Percentiles rank a stretch among this genome's conserved stretches.
These are phyloP conservation scores for Suhomyces canberraensis DNA, from an alignment of 805 yeast genomes.

Conservation along the genomic window DNA sequence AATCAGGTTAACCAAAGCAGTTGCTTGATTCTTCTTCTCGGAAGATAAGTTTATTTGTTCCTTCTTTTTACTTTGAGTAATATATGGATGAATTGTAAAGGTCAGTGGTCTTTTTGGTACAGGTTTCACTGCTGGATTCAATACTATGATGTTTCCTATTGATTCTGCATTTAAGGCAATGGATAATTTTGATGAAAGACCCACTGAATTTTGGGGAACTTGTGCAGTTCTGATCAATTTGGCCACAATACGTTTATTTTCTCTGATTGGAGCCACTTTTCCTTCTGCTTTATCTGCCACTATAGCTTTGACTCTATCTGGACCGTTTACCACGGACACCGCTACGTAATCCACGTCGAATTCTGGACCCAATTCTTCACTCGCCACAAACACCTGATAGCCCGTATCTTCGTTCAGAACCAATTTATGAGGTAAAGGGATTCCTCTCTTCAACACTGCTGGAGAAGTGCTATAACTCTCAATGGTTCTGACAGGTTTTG, in stretches of 20 bases:
- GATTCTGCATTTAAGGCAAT: constrained; percentile 52
- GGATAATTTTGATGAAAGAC: constrained; percentile 52
- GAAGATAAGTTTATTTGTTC: constrained; percentile 25
- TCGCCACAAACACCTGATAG: constrained; percentile 47
- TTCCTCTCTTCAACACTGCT: constrained; percentile 48
- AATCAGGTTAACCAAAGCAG: constrained; percentile 18
- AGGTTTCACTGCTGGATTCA: constrained; percentile 44
- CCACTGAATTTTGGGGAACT: constrained; percentile 40
- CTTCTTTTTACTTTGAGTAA: constrained; percentile 38
- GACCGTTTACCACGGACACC: constrained; percentile 53
- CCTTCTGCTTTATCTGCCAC: constrained; percentile 1
- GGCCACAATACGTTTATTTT: constrained; percentile 49
- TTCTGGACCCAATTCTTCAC: constrained; percentile 24
- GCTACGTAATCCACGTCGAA: constrained; percentile 40
- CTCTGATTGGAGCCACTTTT: constrained; percentile 18
- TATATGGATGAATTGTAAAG: constrained; percentile 53
- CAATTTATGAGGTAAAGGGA: constrained; percentile 51
- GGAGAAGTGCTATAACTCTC: constrained; percentile 23
- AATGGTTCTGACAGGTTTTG: constrained; percentile 5
- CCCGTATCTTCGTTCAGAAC: constrained; percentile 22
- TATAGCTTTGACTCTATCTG: constrained; percentile 24
- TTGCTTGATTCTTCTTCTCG: constrained; percentile 26
- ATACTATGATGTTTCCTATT: constrained; percentile 52
- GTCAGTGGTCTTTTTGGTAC: constrained; percentile 37
- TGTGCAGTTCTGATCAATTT: constrained; percentile 38